These are phyloP conservation scores for Vicia sativa DNA, from an alignment of 306 rosid species.

Conservation along the genomic window DNA sequence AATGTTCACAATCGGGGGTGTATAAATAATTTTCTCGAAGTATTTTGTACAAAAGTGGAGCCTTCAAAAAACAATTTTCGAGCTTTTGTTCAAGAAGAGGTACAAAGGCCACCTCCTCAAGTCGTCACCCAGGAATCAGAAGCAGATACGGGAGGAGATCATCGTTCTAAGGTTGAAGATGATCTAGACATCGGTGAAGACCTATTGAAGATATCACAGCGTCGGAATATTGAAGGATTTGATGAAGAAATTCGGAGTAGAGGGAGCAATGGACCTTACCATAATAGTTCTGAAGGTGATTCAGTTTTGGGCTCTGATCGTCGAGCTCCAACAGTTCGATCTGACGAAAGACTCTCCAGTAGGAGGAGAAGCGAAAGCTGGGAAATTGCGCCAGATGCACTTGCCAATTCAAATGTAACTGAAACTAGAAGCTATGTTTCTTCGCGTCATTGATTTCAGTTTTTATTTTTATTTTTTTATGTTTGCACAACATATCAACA, in stretches of 20 bases:
- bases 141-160: conserved; percentile 59
- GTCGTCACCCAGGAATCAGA: conserved; percentile 52
- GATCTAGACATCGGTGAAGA: conserved; percentile 93
- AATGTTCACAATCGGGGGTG: conserved; percentile 78
- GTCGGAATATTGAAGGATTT: conserved; percentile 78
- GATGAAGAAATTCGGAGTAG: conserved; percentile 77
- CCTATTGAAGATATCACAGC: conserved; percentile 86
- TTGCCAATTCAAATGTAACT: conserved; percentile 57
- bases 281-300: conserved; percentile 59
- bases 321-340: conserved; percentile 66
- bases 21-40: conserved; percentile 74
- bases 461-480: conserved; percentile 17
- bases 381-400: conserved; percentile 72
- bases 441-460: conserved; percentile 46
- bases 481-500: conserved; percentile 36
- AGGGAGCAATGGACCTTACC: conserved; percentile 77
- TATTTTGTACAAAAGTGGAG: conserved; percentile 70
- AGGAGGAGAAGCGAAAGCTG: conserved; percentile 82
- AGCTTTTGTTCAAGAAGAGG: conserved; percentile 76
- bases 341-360: conserved; percentile 79
- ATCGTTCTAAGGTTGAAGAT: conserved; percentile 87
- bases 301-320: conserved; percentile 77
- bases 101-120: conserved; percentile 53
- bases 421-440: conserved; percentile 68
- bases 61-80: conserved; percentile 87